Percentiles rank a stretch among this genome's conserved stretches.
Conservation (phyloP, 1,284 basidiomycete genomes). For the Xerocomus tenax region DNA sequence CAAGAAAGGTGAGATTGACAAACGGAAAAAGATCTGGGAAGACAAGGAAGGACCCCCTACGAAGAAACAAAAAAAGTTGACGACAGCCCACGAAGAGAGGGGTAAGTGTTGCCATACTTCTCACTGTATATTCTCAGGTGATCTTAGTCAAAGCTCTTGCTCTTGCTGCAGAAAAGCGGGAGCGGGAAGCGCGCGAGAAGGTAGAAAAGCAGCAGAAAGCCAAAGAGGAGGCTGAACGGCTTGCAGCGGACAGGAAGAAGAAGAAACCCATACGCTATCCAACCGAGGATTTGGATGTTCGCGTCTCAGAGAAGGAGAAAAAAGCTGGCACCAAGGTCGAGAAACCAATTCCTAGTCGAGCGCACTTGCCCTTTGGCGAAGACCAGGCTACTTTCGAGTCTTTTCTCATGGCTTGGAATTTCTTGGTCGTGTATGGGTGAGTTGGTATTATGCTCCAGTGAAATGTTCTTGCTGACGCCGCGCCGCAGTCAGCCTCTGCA, state of each 20-base stretch:
- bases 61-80: conserved; percentile 75
- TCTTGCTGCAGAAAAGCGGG: conserved; percentile 47
- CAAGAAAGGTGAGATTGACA: conserved; percentile 82
- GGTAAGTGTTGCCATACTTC: conserved; percentile 36
- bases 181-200: conserved; percentile 60
- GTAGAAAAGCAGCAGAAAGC: conserved; percentile 56
- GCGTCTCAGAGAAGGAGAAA: conserved; percentile 68
- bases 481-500: conserved; percentile 68
- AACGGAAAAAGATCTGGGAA: conserved; percentile 81
- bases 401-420: conserved; percentile 87
- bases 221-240: conserved; percentile 62
- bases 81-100: conserved; percentile 61
- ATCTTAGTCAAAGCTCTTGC: conserved; percentile 32
- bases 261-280: conserved; percentile 84
- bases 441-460: conserved; percentile 23
- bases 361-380: conserved; percentile 68
- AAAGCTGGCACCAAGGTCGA: conserved; percentile 61
- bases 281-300: conserved; percentile 75
- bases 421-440: conserved; percentile 85
- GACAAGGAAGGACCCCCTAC: conserved; percentile 69
- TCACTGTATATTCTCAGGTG: conserved; percentile 10
- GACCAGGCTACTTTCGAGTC: conserved; percentile 67
- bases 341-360: conserved; percentile 60
- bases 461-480: conserved; percentile 1
- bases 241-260: conserved; percentile 73